Conservation (phyloP, 202 grass and related monocot genomes). For the Setaria italica region DNA sequence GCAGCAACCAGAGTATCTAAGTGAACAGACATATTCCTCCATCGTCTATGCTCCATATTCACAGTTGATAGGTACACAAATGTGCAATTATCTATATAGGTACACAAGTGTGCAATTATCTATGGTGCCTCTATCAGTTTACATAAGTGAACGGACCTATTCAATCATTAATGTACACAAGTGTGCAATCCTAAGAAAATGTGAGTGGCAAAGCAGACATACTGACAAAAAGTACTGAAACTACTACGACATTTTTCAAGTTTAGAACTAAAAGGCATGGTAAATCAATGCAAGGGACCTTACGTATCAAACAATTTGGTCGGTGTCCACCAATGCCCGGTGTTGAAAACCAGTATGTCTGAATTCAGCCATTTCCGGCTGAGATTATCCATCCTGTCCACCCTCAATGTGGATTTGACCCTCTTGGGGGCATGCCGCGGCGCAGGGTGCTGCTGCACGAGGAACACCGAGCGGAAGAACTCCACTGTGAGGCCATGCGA, state of each 20-base stretch:
- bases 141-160: background rate
- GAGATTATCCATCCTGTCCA: conserved; percentile 68
- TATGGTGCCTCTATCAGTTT: no score
- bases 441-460: conserved; percentile 57
- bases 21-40: background rate
- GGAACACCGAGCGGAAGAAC: conserved; percentile 71
- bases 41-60: no score
- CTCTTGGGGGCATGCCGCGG: conserved; percentile 50
- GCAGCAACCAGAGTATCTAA: background rate
- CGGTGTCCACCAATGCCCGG: conserved; percentile 73
- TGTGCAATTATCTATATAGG: no score
- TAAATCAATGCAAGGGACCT: conserved; percentile 43
- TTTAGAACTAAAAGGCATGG: background rate
- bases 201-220: background rate
- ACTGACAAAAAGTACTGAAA: background rate
- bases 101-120: no score
- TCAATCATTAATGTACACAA: background rate
- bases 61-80: no score
- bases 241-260: background rate
- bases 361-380: conserved; percentile 62
- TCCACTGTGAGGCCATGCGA: conserved; percentile 63
- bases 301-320: conserved; percentile 85
- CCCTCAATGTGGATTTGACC: conserved; percentile 57
- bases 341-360: conserved; percentile 72
- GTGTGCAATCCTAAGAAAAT: background rate